Evolutionary conservation across 768 basidiomycete species (phyloP), one percentile per base, ranked within the genome.

Genomic region (Agaricus blazei): DNA sequence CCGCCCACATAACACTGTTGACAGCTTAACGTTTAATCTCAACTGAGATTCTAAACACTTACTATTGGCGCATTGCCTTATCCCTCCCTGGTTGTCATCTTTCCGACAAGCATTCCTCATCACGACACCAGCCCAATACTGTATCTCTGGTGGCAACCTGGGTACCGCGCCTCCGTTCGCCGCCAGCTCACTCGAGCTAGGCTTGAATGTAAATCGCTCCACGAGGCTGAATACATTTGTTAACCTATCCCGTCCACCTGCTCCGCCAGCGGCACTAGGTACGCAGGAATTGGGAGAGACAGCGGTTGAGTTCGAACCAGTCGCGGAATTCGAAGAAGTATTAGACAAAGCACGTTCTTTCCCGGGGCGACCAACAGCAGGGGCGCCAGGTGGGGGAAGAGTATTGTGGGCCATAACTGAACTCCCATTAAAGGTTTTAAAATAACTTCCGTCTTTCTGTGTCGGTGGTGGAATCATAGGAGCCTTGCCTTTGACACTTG

Each of bases 101-200:
- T 99, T 98, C 67, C 96, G 77, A 72, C 97, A 99, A 11, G 97
- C 97, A 68, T 99, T 99, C 51, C 97, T 81, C 97, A 98, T 99
- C 65, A 98, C 97, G n/a, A 98, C 96, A 2, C 94, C 93, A 0
- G 96, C 97, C 97, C 97, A 98, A 64, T 98, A 97, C 70, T 97
- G 93, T 24, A 99, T 96, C 68, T 98, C 96, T 9, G 79, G 75
- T 0, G 94, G 93, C 6, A 94, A 72, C 47, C 83, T 77, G 3
- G 88, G 56, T 6, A 51, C 50, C 6, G 43, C 15, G 8, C 50
- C 48, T 15, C 54, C 54, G 19, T 56, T 51, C 29, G 42, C 42
- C 1, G 56, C 56, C 26, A 72, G 59, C 24, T 87, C 84, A 19
- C 80, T 81, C 9, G 90, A 84, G 51, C 89, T 90, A 0, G 95